A percentile compares a stretch with the other conserved stretches of the same genome.
Evolutionary conservation across 108 stramenopile genomes (phyloP).

Genomic region (Cylindrotheca fusiformis): DNA sequence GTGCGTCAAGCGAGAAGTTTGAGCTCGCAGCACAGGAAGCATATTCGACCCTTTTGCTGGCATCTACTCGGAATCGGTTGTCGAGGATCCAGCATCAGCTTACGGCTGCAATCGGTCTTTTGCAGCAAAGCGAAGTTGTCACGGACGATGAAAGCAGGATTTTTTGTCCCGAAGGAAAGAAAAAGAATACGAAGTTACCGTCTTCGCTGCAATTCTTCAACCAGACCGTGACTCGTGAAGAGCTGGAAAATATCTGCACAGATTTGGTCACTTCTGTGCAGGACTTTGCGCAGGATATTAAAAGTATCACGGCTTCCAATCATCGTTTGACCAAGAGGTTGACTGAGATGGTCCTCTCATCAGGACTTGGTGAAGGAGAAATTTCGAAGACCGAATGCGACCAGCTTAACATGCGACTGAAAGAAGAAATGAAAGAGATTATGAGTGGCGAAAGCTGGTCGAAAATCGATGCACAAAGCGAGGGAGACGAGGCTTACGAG

Average conservation of each 20-base stretch:
- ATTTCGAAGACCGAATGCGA: constrained; percentile 31
- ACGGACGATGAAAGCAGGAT: constrained; percentile 1
- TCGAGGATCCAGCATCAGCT: constrained; percentile 22
- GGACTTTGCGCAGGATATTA: constrained; percentile 14
- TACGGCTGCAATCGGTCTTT: constrained; percentile 4
- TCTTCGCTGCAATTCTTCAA: too few species aligned
- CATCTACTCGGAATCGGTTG: constrained; percentile 42
- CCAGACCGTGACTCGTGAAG: too few species aligned
- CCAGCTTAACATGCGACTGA: constrained; percentile 25
- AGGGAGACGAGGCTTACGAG: constrained; percentile 26
- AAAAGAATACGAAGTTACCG: too few species aligned
- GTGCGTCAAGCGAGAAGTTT: constrained; percentile 29
- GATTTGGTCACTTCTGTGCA: too few species aligned
- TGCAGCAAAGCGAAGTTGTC: constrained; percentile 1
- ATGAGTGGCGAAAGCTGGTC: constrained; percentile 49
- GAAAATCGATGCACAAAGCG: background rate
- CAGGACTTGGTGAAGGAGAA: constrained; percentile 39
- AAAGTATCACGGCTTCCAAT: constrained; percentile 24
- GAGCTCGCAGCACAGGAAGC: constrained; percentile 63
- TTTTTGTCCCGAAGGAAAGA: too few species aligned
- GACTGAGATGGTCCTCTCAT: constrained; percentile 33
- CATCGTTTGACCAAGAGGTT: constrained; percentile 29
- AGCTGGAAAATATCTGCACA: too few species aligned
- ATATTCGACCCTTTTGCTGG: constrained; percentile 40
- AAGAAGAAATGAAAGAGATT: constrained; percentile 38